Evolutionary conservation across 2,329 filamentous ascomycete genomes (phyloP).

Genomic region (Penicillium fuscoglaucum): DNA sequence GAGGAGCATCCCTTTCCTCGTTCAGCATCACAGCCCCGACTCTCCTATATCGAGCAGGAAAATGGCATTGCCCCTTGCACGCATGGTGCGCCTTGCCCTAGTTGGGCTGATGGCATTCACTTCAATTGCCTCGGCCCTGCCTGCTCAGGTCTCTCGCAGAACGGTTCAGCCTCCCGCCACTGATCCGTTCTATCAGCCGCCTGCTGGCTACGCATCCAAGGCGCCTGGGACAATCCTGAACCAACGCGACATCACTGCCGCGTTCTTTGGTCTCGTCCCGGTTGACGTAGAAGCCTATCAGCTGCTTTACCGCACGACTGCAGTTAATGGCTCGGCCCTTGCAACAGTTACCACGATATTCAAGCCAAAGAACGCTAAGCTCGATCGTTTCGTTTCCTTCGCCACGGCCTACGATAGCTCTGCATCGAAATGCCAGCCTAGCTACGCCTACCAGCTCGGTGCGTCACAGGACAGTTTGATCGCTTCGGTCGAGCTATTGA

Average conservation of each 20-base stretch:
- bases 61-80: slow-evolving; percentile 7
- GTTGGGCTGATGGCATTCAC: slow-evolving; percentile 2
- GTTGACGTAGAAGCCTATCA: slow-evolving; percentile 34
- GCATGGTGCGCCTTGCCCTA: slow-evolving; percentile 8
- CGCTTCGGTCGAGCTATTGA: slow-evolving; percentile 37
- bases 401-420: slow-evolving; percentile 41
- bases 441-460: slow-evolving; percentile 36
- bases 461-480: slow-evolving; percentile 30
- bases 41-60: background rate
- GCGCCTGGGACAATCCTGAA: slow-evolving; percentile 28
- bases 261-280: slow-evolving; percentile 26
- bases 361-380: slow-evolving; percentile 31
- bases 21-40: background rate
- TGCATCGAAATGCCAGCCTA: slow-evolving; percentile 28
- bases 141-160: background rate
- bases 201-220: slow-evolving; percentile 24
- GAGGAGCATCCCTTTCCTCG: background rate
- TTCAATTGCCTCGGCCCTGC: slow-evolving; percentile 4
- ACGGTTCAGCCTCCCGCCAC: slow-evolving; percentile 12
- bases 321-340: slow-evolving; percentile 40
- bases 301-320: slow-evolving; percentile 46
- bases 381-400: slow-evolving; percentile 43
- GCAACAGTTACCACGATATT: slow-evolving; percentile 45
- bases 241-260: slow-evolving; percentile 20
- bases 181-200: slow-evolving; percentile 33